Evolutionary conservation across 179 eudicot genomes (phyloP).

Genomic region (Sideroxylon spinosum): DNA sequence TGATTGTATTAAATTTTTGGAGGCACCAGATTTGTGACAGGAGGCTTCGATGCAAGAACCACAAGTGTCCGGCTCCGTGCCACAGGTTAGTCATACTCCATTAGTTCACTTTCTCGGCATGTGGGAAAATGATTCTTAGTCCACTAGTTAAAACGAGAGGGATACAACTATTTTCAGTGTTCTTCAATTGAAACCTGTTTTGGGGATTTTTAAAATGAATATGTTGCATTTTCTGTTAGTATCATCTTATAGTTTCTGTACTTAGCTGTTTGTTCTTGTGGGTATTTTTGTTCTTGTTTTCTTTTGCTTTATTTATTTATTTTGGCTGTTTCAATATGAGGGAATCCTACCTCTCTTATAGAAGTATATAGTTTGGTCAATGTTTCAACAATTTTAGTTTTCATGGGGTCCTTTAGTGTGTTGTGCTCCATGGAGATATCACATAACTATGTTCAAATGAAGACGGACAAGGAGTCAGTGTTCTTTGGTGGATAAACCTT

Average conservation of each 20-base stretch:
- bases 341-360: not conserved
- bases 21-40: slow-evolving; percentile 73
- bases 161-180: not conserved
- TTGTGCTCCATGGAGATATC: slow-evolving; percentile 1
- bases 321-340: not conserved
- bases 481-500: not conserved
- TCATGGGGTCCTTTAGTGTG: not conserved
- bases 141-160: not conserved
- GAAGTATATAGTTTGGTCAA: not conserved
- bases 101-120: not conserved
- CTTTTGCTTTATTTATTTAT: not conserved
- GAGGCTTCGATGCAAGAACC: slow-evolving; percentile 91
- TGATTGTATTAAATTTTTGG: slow-evolving; percentile 5
- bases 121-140: slow-evolving; percentile 4
- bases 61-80: slow-evolving; percentile 96
- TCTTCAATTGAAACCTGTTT: not conserved
- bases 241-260: not conserved
- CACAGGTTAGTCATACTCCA: slow-evolving; percentile 57
- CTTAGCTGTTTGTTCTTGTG: not conserved
- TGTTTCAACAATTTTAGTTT: not conserved
- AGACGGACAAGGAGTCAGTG: too few relatives aligned
- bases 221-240: not conserved
- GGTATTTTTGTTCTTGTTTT: not conserved
- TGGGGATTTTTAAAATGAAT: not conserved
- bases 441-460: not conserved